Evolutionary conservation across 441 rosid genomes (phyloP).

Genomic region (Eutrema salsugineum): DNA sequence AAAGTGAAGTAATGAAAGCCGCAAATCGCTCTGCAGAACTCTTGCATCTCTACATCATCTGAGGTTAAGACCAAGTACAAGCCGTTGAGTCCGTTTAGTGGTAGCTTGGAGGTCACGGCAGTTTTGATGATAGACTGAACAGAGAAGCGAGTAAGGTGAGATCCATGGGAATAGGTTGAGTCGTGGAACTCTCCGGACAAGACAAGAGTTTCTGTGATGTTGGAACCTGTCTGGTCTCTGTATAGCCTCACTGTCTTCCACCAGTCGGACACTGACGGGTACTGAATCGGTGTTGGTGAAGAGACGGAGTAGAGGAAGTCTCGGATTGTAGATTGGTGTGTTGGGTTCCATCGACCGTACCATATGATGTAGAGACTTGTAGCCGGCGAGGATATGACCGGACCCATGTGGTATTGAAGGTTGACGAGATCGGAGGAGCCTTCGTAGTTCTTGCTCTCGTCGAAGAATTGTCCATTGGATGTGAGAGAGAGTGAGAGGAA

Average conservation of each 20-base stretch:
- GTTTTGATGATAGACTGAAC: conserved; percentile 78
- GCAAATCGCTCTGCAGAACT: conserved; percentile 85
- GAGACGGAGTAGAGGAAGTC: conserved; percentile 83
- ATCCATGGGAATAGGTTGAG: conserved; percentile 81
- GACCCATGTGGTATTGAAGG: conserved; percentile 92
- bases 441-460: conserved; percentile 70
- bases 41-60: conserved; percentile 86
- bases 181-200: conserved; percentile 79
- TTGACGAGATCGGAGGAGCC: conserved; percentile 91
- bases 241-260: conserved; percentile 83
- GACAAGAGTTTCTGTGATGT: conserved; percentile 57
- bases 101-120: conserved; percentile 60
- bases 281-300: conserved; percentile 31
- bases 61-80: conserved; percentile 73
- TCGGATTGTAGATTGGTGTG: conserved; percentile 78
- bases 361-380: conserved; percentile 81
- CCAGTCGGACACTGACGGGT: conserved; percentile 84
- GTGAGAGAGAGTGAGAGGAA: conserved; percentile 4
- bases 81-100: conserved; percentile 65
- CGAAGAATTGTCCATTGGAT: conserved; percentile 31
- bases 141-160: conserved; percentile 70
- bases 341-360: conserved; percentile 83
- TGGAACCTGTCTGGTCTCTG: conserved; percentile 83
- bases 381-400: conserved; percentile 58
- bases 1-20: conserved; percentile 97